Conservation (phyloP, 495 filamentous ascomycete species). For the Xylaria sp. region DNA sequence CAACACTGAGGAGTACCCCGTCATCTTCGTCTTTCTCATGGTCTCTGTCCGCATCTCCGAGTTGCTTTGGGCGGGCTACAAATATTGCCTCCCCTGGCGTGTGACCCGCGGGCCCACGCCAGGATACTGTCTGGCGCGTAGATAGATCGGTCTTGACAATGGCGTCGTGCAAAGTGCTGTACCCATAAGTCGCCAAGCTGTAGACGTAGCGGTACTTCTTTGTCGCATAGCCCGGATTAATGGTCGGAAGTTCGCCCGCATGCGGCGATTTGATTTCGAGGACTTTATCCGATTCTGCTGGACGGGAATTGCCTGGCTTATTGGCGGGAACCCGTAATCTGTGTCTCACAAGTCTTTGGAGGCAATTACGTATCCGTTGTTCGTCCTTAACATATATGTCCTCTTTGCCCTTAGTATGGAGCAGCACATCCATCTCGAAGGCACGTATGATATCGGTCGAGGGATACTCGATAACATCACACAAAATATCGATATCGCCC, state of each 20-base stretch:
- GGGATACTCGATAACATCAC: conserved; percentile 63
- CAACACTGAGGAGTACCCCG: conserved; percentile 73
- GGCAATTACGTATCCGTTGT: conserved; percentile 44
- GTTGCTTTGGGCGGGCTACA: conserved; percentile 56
- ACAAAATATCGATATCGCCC: conserved; percentile 57
- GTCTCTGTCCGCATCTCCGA: conserved; percentile 22
- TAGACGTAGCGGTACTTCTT: conserved; percentile 70
- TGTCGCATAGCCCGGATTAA: conserved; percentile 66
- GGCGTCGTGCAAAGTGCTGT: conserved; percentile 68
- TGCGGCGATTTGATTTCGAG: conserved; percentile 50
- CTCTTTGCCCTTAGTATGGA: conserved; percentile 44
- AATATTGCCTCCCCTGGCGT: conserved; percentile 80
- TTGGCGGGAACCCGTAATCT: conserved; percentile 49
- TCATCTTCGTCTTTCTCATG: conserved; percentile 71
- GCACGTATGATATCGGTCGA: conserved; percentile 60
- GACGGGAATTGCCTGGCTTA: not conserved
- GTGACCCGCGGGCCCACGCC: conserved; percentile 64
- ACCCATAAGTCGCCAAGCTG: conserved; percentile 60
- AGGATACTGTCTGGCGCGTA: conserved; percentile 57
- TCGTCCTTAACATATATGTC: conserved; percentile 40
- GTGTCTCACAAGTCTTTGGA: conserved; percentile 53
- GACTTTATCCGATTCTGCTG: conserved; percentile 35
- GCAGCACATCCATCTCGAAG: conserved; percentile 67
- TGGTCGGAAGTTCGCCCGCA: conserved; percentile 68
- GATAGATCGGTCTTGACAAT: conserved; percentile 72